Evolutionary conservation across 495 filamentous ascomycete species (phyloP).

Genomic region (Penicillium psychrofluorescens): DNA sequence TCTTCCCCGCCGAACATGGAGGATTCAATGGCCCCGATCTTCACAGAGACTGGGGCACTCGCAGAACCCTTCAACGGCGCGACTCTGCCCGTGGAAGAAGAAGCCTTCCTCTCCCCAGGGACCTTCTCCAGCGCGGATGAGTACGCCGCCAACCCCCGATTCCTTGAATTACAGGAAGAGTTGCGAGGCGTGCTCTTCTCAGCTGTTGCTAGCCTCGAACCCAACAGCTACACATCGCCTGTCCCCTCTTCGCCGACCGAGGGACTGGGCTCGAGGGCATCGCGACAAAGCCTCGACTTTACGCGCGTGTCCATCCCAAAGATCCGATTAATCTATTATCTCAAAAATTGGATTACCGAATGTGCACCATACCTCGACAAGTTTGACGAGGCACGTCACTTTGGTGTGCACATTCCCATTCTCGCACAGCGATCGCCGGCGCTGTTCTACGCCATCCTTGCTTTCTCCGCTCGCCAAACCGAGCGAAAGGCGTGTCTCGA

Average conservation of each 20-base stretch:
- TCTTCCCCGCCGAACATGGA: constrained; percentile 9
- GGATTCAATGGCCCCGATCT: constrained; percentile 8
- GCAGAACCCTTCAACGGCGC: constrained; percentile 11
- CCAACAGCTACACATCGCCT: constrained; percentile 13
- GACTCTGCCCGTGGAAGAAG: constrained; percentile 15
- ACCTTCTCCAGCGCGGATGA: constrained; percentile 24
- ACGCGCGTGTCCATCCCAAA: constrained; percentile 20
- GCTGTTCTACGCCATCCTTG: constrained; percentile 28
- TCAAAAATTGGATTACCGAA: constrained; percentile 23
- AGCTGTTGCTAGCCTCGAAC: constrained; percentile 19
- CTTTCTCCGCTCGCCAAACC: constrained; percentile 27
- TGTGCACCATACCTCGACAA: constrained; percentile 33
- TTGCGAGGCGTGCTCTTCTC: constrained; percentile 20
- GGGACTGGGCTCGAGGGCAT: constrained; percentile 1
- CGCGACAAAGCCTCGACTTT: constrained; percentile 18
- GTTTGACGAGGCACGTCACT: constrained; percentile 28
- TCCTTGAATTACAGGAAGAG: constrained; percentile 22
- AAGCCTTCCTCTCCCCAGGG: constrained; percentile 19
- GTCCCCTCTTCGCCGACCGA: constrained; percentile 9
- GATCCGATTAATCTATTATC: constrained; percentile 17
- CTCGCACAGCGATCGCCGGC: constrained; percentile 24
- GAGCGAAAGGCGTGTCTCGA: constrained; percentile 26
- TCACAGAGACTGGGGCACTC: constrained; percentile 3
- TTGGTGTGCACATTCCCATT: constrained; percentile 27
- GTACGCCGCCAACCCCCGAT: constrained; percentile 22